Base-by-base conservation (phyloP, 129 eudicot species). In the Flaveria brownii region DNA sequence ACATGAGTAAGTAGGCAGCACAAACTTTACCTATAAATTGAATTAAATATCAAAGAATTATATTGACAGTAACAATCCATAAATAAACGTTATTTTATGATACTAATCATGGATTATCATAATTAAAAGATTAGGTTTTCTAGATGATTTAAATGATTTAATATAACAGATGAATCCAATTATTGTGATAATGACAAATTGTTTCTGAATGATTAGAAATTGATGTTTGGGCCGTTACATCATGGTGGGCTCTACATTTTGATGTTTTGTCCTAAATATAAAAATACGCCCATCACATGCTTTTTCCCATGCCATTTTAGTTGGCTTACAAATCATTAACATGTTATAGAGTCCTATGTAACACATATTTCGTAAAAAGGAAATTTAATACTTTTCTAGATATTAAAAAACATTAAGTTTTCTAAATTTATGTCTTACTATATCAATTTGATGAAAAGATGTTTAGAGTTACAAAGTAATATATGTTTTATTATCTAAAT, bases 131-230 rank as follows among this genome's bases (percentile, higher is more conserved):
- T 41, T 54, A 43, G 47, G 18, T 47, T 50, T 3, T 23, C 13
- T 63, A 23, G 50, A 36, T 36, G 41, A 4, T 30, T 30, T 30
- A 3, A 8, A 11, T 77, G 59, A 25, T 68, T 42, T 55, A 42
- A 77, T 9, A 10, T 14, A 33, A 65, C 17, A 13, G 4, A 68
- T 68, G 16, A 28, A 49, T 63, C 16, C 47, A 46, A 59, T 70
- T 45, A 15, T 57, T 36, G 59, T 46, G 61, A 45, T 45, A n/a
- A 71, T 72, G 82, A 71, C 77, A 78, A 61, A 61, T 59, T 78
- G 16, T 70, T 41, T 42, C 73, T 60, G 6, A 70, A 78, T 78
- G 39, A 71, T 71, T 50, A 62, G 77, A 78, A 50, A 71, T 23
- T 13, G 64, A 78, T 71, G 5, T 79, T 23, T 47, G 55, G 73